Percentiles rank a stretch among this genome's conserved stretches.
Evolutionary conservation across 2,329 filamentous ascomycete genomes (phyloP).

Genomic region (Penicillium sp.): DNA sequence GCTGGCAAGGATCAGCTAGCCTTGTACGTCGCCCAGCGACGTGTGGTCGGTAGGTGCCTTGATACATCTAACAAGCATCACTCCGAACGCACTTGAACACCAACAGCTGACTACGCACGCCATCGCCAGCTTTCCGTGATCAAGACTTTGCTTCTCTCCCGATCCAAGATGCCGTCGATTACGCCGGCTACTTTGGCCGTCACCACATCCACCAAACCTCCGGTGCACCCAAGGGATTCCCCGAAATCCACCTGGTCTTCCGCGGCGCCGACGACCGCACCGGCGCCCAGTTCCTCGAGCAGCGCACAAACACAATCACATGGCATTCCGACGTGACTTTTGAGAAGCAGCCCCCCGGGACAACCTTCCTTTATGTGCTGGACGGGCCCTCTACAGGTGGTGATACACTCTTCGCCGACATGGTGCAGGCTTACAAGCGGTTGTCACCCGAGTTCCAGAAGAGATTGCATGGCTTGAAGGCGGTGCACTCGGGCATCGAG

Average conservation of each 20-base stretch:
- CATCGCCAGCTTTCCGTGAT: constrained; percentile 64
- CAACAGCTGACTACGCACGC: not conserved
- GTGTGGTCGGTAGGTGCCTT: constrained; percentile 64
- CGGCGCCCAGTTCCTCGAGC: constrained; percentile 65
- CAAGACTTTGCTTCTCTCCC: constrained; percentile 73
- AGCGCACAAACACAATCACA: constrained; percentile 76
- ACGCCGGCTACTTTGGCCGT: constrained; percentile 75
- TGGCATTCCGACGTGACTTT: constrained; percentile 92
- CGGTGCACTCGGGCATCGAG: constrained; percentile 80
- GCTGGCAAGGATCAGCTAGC: constrained; percentile 78
- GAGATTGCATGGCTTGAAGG: constrained; percentile 77
- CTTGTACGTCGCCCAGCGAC: constrained; percentile 52
- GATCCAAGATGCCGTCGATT: constrained; percentile 69
- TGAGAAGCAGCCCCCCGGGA: constrained; percentile 84
- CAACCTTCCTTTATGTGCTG: constrained; percentile 86
- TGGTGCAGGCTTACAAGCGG: constrained; percentile 77
- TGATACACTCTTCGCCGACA: constrained; percentile 81
- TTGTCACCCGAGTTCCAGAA: constrained; percentile 78
- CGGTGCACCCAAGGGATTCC: constrained; percentile 72
- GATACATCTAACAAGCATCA: not conserved
- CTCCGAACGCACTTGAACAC: not conserved
- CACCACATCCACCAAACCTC: constrained; percentile 82
- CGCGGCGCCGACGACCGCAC: constrained; percentile 67
- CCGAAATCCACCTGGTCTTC: constrained; percentile 78
- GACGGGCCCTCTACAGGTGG: constrained; percentile 79